A percentile compares a stretch with the other conserved stretches of the same genome.
Conservation (phyloP, 306 rosid species). For the Rubus parviflorus region DNA sequence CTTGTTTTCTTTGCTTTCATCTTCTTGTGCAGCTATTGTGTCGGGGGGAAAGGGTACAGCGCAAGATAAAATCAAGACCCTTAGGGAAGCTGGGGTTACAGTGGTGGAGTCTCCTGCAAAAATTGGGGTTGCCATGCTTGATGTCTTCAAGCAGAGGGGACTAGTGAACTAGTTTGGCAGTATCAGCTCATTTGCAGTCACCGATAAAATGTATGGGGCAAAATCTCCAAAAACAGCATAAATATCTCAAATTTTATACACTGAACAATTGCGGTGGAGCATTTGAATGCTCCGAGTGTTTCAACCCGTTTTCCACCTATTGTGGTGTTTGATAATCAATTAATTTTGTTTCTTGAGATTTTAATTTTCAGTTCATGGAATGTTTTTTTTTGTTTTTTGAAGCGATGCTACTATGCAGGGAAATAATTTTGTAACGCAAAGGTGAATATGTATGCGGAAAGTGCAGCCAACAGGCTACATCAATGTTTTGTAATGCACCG, state of each 20-base stretch:
- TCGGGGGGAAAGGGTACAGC: conserved; percentile 99
- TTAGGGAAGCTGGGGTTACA: conserved; percentile 85
- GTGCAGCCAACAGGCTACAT: background rate
- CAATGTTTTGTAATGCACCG: background rate
- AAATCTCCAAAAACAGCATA: conserved; percentile 18
- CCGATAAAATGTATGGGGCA: background rate
- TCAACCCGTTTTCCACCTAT: background rate
- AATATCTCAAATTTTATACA: background rate
- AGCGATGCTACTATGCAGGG: background rate
- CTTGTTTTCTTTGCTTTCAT: background rate
- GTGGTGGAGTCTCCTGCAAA: conserved; percentile 98
- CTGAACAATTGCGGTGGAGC: conserved; percentile 6
- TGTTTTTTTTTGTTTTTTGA: background rate
- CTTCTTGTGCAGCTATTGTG: conserved; percentile 81
- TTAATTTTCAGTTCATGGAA: background rate
- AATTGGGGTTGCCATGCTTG: conserved; percentile 84
- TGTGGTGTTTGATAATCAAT: conserved; percentile 1
- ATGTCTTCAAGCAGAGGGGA: conserved; percentile 92
- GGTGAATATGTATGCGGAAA: background rate
- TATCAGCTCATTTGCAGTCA: background rate
- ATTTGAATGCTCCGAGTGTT: conserved; percentile 5
- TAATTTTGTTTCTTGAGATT: background rate
- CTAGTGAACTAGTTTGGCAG: conserved; percentile 49
- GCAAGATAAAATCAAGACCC: conserved; percentile 85
- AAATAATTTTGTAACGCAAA: background rate